A percentile compares a stretch with the other conserved stretches of the same genome.
Conservation (phyloP, 2,329 filamentous ascomycete species). For the Hymenoscyphus infarciens region DNA sequence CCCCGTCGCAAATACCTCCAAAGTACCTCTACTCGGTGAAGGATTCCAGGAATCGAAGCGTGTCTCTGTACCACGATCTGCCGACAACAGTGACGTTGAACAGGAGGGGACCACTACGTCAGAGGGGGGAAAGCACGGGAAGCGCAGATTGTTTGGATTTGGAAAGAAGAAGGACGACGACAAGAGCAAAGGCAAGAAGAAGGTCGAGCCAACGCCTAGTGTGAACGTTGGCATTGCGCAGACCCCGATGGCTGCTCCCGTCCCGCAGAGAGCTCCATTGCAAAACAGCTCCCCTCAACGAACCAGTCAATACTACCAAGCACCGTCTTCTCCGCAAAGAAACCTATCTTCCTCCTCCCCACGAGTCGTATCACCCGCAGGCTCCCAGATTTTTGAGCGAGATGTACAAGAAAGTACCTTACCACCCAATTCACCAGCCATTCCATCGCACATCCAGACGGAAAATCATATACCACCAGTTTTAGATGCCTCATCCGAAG, state of each 20-base stretch:
- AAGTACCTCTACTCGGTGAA: constrained; percentile 35
- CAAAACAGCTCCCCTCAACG: constrained; percentile 43
- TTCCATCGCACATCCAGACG: constrained; percentile 88
- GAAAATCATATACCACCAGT: constrained; percentile 93
- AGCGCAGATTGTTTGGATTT: constrained; percentile 57
- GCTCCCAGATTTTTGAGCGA: constrained; percentile 85
- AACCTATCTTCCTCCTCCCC: constrained; percentile 67
- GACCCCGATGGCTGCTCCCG: constrained; percentile 28
- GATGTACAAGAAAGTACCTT: constrained; percentile 79
- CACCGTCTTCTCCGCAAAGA: constrained; percentile 59
- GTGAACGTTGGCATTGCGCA: constrained; percentile 23
- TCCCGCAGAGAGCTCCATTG: constrained; percentile 33
- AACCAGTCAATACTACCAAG: constrained; percentile 39
- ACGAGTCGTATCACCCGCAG: constrained; percentile 72
- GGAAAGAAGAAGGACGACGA: constrained; percentile 58
- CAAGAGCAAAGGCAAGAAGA: constrained; percentile 41
- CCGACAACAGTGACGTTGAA: constrained; percentile 29
- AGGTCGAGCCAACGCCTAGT: constrained; percentile 29
- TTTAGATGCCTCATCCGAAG: constrained; percentile 84
- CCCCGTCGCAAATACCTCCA: constrained; percentile 24
- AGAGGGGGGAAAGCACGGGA: constrained; percentile 45
- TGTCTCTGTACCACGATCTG: constrained; percentile 23
- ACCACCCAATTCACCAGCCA: constrained; percentile 73
- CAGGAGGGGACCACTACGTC: constrained; percentile 27
- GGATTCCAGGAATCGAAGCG: constrained; percentile 32